Percentiles rank a stretch among this genome's conserved stretches.
Evolutionary conservation across 805 yeast species (phyloP).

Genomic region (Metschnikowia lochheadii): DNA sequence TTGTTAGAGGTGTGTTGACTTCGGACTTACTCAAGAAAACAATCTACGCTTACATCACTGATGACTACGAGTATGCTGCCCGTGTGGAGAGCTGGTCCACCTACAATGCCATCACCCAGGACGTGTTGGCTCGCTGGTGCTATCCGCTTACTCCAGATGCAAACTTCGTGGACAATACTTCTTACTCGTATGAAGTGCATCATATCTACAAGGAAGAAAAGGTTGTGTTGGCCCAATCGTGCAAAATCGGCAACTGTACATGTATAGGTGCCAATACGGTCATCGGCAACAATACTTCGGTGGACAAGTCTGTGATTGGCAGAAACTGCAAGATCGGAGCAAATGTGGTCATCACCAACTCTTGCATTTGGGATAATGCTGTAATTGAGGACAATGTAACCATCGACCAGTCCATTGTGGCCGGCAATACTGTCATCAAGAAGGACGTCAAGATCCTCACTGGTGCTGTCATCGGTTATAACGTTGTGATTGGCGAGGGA

Average conservation of each 20-base stretch:
- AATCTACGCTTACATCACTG: constrained; percentile 81
- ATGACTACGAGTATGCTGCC: constrained; percentile 76
- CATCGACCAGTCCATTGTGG: constrained; percentile 66
- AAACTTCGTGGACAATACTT: constrained; percentile 60
- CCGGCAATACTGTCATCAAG: constrained; percentile 56
- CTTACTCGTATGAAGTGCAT: constrained; percentile 74
- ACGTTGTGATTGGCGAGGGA: constrained; percentile 59
- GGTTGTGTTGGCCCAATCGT: constrained; percentile 90
- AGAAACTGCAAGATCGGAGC: constrained; percentile 81
- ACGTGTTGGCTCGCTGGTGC: constrained; percentile 85
- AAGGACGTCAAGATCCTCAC: constrained; percentile 48
- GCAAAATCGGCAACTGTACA: constrained; percentile 74
- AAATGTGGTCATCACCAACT: constrained; percentile 63
- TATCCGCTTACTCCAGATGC: constrained; percentile 90
- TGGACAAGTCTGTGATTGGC: constrained; percentile 77
- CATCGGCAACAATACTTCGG: constrained; percentile 69
- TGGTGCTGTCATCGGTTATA: constrained; percentile 78
- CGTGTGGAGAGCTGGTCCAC: constrained; percentile 95
- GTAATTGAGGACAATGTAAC: constrained; percentile 60
- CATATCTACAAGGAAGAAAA: constrained; percentile 87
- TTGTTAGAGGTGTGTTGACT: constrained; percentile 84
- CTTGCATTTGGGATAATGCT: constrained; percentile 86
- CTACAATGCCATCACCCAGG: constrained; percentile 86
- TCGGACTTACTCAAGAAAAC: constrained; percentile 88
- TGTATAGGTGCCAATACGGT: constrained; percentile 75